These are phyloP conservation scores for Pleurotus salmoneostramineus DNA, from an alignment of 768 basidiomycete species.

Conservation along the genomic window DNA sequence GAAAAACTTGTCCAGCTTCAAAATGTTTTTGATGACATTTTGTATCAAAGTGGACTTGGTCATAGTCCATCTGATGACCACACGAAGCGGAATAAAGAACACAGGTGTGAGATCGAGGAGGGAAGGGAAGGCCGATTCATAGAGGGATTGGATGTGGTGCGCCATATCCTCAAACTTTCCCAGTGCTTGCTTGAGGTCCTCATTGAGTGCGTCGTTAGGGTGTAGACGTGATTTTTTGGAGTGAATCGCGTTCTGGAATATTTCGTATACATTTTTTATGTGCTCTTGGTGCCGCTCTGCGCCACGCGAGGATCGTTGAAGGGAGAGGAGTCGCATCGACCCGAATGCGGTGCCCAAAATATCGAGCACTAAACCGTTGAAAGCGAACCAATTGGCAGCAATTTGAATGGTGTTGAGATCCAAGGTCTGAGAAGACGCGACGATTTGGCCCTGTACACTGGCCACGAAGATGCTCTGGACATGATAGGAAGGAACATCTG, in stretches of 20 bases:
- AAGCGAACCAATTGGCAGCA: slow-evolving; percentile 7
- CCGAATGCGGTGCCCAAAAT: slow-evolving; percentile 4
- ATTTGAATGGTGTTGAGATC: background rate
- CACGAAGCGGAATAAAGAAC: background rate
- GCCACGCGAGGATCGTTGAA: background rate
- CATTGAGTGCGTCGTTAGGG: background rate
- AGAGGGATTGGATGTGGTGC: background rate
- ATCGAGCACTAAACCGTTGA: slow-evolving; percentile 8
- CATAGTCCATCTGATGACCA: background rate
- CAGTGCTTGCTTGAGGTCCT: background rate
- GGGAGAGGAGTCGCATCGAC: background rate
- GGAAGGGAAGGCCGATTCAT: background rate
- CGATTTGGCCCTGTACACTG: slow-evolving; percentile 6
- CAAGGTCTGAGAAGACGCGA: background rate
- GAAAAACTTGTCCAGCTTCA: background rate
- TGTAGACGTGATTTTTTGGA: background rate
- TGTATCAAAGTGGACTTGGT: too few species aligned
- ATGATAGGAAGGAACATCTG: background rate
- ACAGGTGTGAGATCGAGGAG: background rate
- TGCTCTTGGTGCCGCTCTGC: background rate
- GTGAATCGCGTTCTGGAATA: too few species aligned
- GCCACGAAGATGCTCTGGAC: background rate
- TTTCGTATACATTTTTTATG: background rate
- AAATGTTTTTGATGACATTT: too few species aligned
- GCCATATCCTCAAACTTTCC: background rate